phyloP scores from a whole-genome alignment of 371 early-diverging fungal species.

The Mortierella sp. region DNA sequence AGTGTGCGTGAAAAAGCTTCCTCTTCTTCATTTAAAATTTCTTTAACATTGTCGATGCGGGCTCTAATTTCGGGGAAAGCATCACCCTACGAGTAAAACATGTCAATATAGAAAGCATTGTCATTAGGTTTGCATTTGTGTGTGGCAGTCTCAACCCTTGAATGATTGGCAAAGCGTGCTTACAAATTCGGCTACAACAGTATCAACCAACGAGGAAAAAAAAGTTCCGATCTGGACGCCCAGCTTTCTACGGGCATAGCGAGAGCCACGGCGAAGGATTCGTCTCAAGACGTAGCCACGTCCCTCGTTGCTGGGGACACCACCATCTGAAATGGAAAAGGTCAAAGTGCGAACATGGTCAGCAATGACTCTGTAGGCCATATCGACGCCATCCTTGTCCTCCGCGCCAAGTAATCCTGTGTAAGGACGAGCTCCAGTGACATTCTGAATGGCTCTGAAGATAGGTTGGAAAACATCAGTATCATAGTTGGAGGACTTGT shows the following conservation, averaged over 20 bases:
- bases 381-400: slow-evolving; percentile 95
- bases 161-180: background rate
- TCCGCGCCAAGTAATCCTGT: slow-evolving; percentile 91
- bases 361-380: slow-evolving; percentile 99
- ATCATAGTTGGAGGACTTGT: slow-evolving; percentile 98
- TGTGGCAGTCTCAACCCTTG: no score
- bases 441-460: slow-evolving; percentile 86
- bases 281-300: slow-evolving; percentile 99
- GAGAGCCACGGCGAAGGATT: slow-evolving; percentile 97
- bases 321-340: slow-evolving; percentile 97
- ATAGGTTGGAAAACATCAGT: slow-evolving; percentile 95
- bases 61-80: slow-evolving; percentile 89
- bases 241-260: slow-evolving; percentile 96
- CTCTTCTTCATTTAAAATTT: slow-evolving; percentile 98
- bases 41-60: slow-evolving; percentile 86
- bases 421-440: slow-evolving; percentile 90
- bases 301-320: slow-evolving; percentile 98
- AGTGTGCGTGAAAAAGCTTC: slow-evolving; percentile 97
- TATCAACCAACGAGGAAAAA: slow-evolving; percentile 93
- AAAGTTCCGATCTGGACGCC: slow-evolving; percentile 90
- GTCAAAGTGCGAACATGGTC: slow-evolving; percentile 99
- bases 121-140: no score
- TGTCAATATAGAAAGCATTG: no score
- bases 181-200: slow-evolving; percentile 72
- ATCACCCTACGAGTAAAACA: slow-evolving; percentile 71